Base-by-base conservation (phyloP, 495 filamentous ascomycete species). In the Melanomma pulvis-pyrius region DNA sequence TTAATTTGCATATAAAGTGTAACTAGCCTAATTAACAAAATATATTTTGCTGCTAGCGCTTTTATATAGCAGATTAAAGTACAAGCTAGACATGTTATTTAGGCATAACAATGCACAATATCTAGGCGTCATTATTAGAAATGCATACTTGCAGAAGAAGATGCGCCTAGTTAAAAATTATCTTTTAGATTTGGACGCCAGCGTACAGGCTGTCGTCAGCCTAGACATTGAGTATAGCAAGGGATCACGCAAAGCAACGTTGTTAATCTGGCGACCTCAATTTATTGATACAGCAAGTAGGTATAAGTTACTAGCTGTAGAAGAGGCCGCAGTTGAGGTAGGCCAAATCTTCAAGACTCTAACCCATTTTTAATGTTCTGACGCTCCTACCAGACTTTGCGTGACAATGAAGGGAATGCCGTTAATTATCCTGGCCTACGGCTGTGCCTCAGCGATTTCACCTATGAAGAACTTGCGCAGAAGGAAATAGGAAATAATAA, bases 1-100 rank as follows among this genome's bases (percentile, higher is more conserved):
- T 26, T n/a, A 11, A 2, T 67, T 67, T 26, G 63, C 63, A 32
- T 57, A 61, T 47, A 61, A 67, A 61, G 56, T 67, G 49, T 57
- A 47, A 3, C 55, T 57, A 61, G 63, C 63, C 32, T 57, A 57
- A 61, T 67, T 44, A 7, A 67, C 63, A 29, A 53, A 19, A 67
- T 67, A 60, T 11, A 47, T 30, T 54, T 67, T 30, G 21, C 4
- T 2, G n/a, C 47, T 60, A 30, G 19, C 17, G 28, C 44, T 47
- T 41, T 11, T 12, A 15, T 26, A n/a, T n/a, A n/a, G n/a, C 15
- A 62, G 53, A n/a, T 62, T 47, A 12, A 62, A 62, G n/a, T 53
- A 62, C 28, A 25, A 62, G 19, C 59, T 47, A 36, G 46, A 62
- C 19, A 46, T 25, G 1, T 62, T 47, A 1, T 62, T 62, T 47